Evolutionary conservation across 352 stramenopile species (phyloP).

Genomic region (Phytophthora nicotianae): DNA sequence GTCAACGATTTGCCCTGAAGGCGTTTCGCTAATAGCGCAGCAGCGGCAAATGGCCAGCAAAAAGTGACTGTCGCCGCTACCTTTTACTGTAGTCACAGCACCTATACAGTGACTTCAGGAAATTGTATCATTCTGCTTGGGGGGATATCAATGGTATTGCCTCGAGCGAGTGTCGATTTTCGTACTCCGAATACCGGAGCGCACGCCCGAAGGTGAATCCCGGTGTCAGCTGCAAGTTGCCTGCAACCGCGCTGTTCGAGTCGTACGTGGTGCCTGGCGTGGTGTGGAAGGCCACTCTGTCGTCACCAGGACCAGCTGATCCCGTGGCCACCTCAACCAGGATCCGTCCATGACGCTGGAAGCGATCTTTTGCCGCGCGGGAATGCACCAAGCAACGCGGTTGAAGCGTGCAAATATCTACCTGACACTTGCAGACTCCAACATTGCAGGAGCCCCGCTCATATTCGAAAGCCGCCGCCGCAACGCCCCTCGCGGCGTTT

Average conservation of each 20-base stretch:
- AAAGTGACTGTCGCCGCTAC: neutral
- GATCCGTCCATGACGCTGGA: conserved; percentile 1
- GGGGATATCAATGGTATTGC: too few species aligned
- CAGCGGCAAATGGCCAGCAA: neutral
- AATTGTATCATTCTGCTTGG: too few species aligned
- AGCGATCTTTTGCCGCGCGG: conserved; percentile 16
- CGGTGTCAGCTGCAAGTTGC: neutral
- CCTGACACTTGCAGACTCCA: neutral
- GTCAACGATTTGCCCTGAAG: neutral
- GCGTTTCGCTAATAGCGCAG: conserved; percentile 23
- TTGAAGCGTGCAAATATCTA: conserved; percentile 5
- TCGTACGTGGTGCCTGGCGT: conserved; percentile 9
- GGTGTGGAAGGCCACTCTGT: conserved; percentile 6
- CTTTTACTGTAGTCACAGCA: neutral
- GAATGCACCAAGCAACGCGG: neutral
- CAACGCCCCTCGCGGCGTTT: conserved; percentile 20
- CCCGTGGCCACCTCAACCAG: neutral
- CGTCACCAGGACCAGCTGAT: conserved; percentile 16
- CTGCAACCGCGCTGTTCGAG: conserved; percentile 5
- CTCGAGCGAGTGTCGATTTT: neutral
- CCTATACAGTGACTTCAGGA: too few species aligned
- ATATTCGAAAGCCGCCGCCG: neutral
- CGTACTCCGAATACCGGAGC: neutral
- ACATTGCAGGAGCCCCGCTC: neutral
- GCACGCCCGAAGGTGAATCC: neutral